phyloP scores from a whole-genome alignment of 352 stramenopile species.

The Pythium volutum region DNA sequence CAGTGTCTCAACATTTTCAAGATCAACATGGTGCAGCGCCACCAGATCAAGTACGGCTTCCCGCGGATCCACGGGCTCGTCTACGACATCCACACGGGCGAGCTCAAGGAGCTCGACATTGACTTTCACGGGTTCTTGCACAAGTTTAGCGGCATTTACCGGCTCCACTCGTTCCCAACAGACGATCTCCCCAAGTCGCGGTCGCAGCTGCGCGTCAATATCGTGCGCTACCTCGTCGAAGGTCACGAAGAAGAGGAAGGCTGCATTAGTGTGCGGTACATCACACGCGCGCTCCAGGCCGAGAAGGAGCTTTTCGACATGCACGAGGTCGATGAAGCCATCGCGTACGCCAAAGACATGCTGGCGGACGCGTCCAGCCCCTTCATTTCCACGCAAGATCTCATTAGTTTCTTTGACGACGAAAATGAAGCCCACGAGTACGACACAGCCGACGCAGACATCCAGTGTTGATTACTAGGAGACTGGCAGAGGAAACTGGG shows the following conservation, averaged over 20 bases:
- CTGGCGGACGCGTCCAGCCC: conserved; percentile 28
- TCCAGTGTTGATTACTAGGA: background rate
- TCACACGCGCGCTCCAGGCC: conserved; percentile 47
- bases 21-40: conserved; percentile 77
- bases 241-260: conserved; percentile 60
- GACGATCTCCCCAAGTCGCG: conserved; percentile 52
- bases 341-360: conserved; percentile 33
- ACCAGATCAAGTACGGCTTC: conserved; percentile 58
- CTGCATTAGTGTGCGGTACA: conserved; percentile 50
- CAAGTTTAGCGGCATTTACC: conserved; percentile 46
- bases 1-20: conserved; percentile 87
- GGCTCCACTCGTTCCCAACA: conserved; percentile 49
- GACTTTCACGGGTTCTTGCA: conserved; percentile 59
- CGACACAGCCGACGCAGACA: background rate
- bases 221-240: conserved; percentile 48
- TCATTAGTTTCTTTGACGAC: conserved; percentile 39
- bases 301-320: conserved; percentile 53
- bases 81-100: conserved; percentile 62
- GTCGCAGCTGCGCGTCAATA: conserved; percentile 51
- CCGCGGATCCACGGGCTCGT: conserved; percentile 72
- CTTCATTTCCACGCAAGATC: conserved; percentile 40
- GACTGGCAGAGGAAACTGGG: background rate
- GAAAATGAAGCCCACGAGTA: background rate
- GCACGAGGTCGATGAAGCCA: conserved; percentile 47
- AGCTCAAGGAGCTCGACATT: conserved; percentile 62